Conservation (phyloP, 345 rosid species). For the Ailanthus altissimus region DNA sequence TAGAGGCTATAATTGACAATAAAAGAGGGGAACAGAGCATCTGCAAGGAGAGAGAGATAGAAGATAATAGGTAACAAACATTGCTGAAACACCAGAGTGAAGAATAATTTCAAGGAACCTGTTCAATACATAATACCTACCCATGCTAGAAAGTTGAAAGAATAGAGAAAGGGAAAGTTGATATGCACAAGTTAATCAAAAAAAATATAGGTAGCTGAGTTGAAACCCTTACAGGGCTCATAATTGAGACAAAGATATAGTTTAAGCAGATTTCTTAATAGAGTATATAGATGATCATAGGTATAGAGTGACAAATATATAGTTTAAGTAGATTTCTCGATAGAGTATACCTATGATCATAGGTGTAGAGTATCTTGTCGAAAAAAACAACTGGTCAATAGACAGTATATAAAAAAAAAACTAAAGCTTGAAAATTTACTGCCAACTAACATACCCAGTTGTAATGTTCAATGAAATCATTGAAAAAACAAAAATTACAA, state of each 20-base stretch:
- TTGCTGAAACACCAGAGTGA: neutral
- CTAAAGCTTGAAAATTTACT: neutral
- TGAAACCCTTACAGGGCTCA: neutral
- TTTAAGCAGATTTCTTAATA: no score
- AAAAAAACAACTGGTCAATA: neutral
- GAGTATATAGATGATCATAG: no score
- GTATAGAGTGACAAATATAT: no score
- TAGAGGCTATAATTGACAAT: neutral
- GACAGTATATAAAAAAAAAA: neutral
- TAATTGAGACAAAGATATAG: no score
- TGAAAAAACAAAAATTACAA: neutral
- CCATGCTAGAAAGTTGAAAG: no score
- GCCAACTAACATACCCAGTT: neutral
- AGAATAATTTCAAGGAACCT: neutral
- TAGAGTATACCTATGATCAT: neutral
- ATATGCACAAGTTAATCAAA: neutral
- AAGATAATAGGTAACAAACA: neutral
- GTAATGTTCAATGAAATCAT: neutral
- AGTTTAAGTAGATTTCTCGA: neutral
- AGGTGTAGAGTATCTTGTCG: neutral
- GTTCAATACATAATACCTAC: neutral
- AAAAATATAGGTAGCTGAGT: neutral
- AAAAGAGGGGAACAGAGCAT: neutral
- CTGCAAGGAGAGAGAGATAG: neutral
- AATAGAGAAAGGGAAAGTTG: neutral